phyloP scores from a whole-genome alignment of 306 rosid genomes.

The Gastrolobium bilobum region DNA sequence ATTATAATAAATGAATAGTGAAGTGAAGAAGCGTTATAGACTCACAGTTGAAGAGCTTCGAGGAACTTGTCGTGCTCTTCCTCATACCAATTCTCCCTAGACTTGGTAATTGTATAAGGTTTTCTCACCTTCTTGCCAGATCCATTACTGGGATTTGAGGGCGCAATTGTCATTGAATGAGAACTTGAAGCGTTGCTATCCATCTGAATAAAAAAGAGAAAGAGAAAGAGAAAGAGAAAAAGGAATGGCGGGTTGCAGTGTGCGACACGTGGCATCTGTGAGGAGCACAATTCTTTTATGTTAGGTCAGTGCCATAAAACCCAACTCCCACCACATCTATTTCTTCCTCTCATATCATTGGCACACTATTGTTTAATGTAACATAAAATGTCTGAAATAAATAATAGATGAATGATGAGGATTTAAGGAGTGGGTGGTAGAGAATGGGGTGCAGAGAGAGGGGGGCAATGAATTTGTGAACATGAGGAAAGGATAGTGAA shows the following conservation, averaged over 20 bases:
- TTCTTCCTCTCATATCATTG: constrained; percentile 14
- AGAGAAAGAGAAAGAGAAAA: neutral
- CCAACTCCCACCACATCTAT: constrained; percentile 2
- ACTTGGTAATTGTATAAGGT: constrained; percentile 93
- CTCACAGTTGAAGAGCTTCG: constrained; percentile 90
- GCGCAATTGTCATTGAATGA: constrained; percentile 50
- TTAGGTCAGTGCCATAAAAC: constrained; percentile 19
- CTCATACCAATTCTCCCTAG: constrained; percentile 93
- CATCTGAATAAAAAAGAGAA: constrained; percentile 5
- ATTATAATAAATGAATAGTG: neutral
- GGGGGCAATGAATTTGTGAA: constrained; percentile 37
- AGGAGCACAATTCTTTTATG: constrained; percentile 23
- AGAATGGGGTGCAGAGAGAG: neutral
- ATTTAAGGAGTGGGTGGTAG: neutral
- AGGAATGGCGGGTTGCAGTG: neutral
- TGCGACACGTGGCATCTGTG: neutral
- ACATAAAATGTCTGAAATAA: neutral
- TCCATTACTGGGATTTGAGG: constrained; percentile 58
- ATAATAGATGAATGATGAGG: neutral
- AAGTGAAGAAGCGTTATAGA: neutral
- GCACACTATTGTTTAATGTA: neutral
- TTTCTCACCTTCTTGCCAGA: constrained; percentile 85
- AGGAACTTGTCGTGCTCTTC: constrained; percentile 95
- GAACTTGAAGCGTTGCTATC: constrained; percentile 53
- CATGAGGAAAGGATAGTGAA: constrained; percentile 12